These are phyloP conservation scores for Dendrobium chrysotoxum DNA, from an alignment of 106 monocot genomes.

Conservation along the genomic window DNA sequence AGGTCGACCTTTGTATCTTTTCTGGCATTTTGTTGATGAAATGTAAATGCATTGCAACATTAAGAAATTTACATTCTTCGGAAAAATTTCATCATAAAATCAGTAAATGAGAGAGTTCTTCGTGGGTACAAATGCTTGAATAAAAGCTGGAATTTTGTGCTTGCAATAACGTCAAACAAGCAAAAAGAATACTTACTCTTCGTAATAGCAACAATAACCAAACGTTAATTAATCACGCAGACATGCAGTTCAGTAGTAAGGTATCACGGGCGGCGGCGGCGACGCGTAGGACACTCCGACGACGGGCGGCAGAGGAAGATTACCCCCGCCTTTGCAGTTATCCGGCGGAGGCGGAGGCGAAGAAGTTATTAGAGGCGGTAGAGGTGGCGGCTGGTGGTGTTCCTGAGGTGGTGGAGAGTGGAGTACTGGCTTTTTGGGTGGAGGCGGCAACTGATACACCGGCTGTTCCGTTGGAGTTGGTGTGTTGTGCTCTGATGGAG, in stretches of 20 bases:
- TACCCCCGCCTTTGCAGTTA: neutral
- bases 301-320: constrained; percentile 7
- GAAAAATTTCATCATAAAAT: neutral
- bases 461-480: neutral
- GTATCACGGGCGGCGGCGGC: constrained; percentile 13
- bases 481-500: neutral
- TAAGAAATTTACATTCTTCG: neutral
- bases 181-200: neutral
- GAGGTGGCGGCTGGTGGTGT: neutral
- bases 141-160: neutral
- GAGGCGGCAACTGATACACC: neutral
- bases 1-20: no score
- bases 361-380: neutral
- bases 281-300: constrained; percentile 15
- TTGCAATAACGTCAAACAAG: neutral
- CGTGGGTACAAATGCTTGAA: neutral
- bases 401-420: no score
- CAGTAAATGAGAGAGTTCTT: neutral
- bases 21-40: no score
- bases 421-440: neutral
- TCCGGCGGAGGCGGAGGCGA: constrained; percentile 1
- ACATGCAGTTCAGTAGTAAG: constrained; percentile 3
- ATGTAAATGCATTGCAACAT: no score
- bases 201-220: neutral
- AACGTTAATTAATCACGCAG: neutral